These are phyloP conservation scores for Eucalyptus globulus DNA, from an alignment of 345 rosid genomes.

Conservation along the genomic window DNA sequence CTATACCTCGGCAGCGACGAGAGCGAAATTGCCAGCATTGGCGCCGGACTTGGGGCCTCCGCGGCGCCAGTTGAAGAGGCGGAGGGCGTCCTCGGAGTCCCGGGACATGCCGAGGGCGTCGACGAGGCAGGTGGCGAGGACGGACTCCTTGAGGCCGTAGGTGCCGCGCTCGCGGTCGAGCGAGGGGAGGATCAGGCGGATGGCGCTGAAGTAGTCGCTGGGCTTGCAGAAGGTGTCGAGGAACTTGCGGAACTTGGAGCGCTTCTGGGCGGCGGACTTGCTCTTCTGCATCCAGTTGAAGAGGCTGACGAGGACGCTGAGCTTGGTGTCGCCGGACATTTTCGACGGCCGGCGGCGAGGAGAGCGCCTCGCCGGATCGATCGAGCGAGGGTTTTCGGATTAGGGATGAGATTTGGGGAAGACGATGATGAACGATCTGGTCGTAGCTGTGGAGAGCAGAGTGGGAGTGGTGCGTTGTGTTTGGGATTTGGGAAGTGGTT, in stretches of 20 bases:
- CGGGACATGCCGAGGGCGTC: constrained; percentile 86
- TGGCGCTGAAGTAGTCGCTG: constrained; percentile 52
- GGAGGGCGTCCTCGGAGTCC: constrained; percentile 79
- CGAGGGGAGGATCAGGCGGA: constrained; percentile 68
- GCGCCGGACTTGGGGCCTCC: constrained; percentile 66
- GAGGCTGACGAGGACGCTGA: constrained; percentile 64
- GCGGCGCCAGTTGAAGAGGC: constrained; percentile 93
- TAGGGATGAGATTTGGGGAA: neutral
- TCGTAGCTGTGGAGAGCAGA: neutral
- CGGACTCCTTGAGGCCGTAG: constrained; percentile 90
- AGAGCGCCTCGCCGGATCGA: neutral
- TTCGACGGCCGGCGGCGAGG: neutral
- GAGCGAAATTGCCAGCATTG: constrained; percentile 75
- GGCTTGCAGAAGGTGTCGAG: constrained; percentile 78
- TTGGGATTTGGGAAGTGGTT: neutral
- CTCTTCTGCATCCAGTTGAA: constrained; percentile 86
- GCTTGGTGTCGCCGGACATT: constrained; percentile 28
- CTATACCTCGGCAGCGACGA: constrained; percentile 70
- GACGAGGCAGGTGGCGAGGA: constrained; percentile 73
- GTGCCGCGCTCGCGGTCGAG: constrained; percentile 88
- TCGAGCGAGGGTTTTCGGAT: neutral
- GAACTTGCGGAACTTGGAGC: constrained; percentile 83
- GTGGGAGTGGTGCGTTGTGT: neutral
- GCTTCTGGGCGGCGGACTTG: constrained; percentile 57
- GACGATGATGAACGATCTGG: neutral